Evolutionary conservation across 139 green algal genomes (phyloP), one percentile per base, ranked within the genome.

Genomic region (Desmodesmus armatus): DNA sequence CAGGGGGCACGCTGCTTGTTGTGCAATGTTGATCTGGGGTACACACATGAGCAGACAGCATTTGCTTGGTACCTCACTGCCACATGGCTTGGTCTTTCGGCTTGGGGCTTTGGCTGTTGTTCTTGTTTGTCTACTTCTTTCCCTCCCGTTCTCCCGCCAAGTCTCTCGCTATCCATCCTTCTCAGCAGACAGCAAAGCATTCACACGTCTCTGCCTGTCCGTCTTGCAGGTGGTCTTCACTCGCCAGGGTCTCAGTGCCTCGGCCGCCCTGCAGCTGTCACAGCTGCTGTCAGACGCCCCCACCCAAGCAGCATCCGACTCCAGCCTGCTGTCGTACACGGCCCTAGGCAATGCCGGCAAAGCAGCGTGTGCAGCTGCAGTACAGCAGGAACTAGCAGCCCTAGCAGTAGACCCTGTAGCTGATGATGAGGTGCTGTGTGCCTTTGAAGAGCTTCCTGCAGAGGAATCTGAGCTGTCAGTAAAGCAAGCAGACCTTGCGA

Each of bases 201-300:
- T n/a, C n/a, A 69, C 60, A 29, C 9, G 25, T 72, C 27, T 51
- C 19, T 37, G 25, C 25, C 72, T 65, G 51, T 37, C 15, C 5
- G 3, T 80, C 11, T 44, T 81, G 51, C 37, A 82, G 76, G 55
- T 82, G 27, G 76, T 27, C 3, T 82, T 71, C 37, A 82, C 63
- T 2, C 43, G 29, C 2, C 78, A 77, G 47, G 78, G 78, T 4
- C 31, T 75, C 7, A 15, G 62, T 33, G 27, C 33, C 40, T 21
- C 43, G 43, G 76, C 76, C 71, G 76, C 76, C 53, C 6, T 19
- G 25, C 33, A 41, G 37, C 78, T 35, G 40, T 7, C 11, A 66
- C 62, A 51, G n/a, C 75, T 71, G 51, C 75, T 39, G 53, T 9
- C 33, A 33, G 17, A 55, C 17, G 5, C 43, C 39, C 25, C 0